A percentile compares a stretch with the other conserved stretches of the same genome.
Conservation (phyloP, 306 rosid species). For the Castanopsis chinensis region DNA sequence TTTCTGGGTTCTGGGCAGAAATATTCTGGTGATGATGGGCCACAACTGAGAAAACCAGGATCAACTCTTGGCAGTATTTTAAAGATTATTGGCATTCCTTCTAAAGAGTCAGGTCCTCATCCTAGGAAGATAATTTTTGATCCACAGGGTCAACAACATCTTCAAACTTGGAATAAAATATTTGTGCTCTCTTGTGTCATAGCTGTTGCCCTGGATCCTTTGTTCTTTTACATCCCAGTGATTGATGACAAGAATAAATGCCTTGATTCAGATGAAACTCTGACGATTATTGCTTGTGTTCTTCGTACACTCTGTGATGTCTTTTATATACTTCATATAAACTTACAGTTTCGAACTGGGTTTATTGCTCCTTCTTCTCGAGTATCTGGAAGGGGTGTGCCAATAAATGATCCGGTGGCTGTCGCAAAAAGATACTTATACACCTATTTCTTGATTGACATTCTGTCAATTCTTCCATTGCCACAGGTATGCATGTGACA, state of each 20-base stretch:
- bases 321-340: conserved; percentile 64
- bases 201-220: conserved; percentile 77
- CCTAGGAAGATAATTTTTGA: conserved; percentile 46
- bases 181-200: conserved; percentile 67
- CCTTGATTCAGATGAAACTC: conserved; percentile 28
- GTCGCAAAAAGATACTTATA: conserved; percentile 67
- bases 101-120: conserved; percentile 14
- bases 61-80: conserved; percentile 22
- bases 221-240: conserved; percentile 69
- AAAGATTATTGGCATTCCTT: neutral
- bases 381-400: conserved; percentile 82
- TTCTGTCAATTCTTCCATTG: conserved; percentile 75
- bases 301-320: conserved; percentile 75
- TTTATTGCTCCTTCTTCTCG: conserved; percentile 82
- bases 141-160: conserved; percentile 65
- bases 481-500: conserved; percentile 64
- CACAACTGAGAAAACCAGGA: conserved; percentile 27
- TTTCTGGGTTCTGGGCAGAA: conserved; percentile 32
- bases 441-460: conserved; percentile 64
- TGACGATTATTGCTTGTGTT: conserved; percentile 58
- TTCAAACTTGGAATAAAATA: conserved; percentile 85
- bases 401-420: conserved; percentile 42
- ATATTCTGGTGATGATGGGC: conserved; percentile 22
- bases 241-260: conserved; percentile 27
- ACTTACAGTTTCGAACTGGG: conserved; percentile 74